Conservation (phyloP, 306 rosid genomes). For the Pterocarpus macrocarpus region DNA sequence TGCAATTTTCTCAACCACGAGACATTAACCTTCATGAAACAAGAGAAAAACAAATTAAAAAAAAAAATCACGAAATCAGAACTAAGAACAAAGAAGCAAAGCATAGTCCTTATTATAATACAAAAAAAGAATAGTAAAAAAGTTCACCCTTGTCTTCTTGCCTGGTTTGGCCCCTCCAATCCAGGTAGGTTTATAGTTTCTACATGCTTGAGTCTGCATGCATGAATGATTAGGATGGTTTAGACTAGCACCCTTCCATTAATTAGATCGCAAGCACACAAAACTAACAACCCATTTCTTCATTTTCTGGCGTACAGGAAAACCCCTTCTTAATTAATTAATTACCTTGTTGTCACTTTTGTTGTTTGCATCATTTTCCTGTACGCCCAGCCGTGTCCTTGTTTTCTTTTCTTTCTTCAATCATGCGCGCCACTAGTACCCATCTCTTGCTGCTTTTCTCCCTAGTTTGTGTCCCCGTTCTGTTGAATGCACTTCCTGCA, state of each 20-base stretch:
- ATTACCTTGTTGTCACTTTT: neutral
- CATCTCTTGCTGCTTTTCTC: neutral
- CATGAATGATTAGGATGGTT: slow-evolving; percentile 4
- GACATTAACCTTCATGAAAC: slow-evolving; percentile 6
- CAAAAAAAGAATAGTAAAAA: neutral
- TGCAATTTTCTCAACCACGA: slow-evolving; percentile 30
- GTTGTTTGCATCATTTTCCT: slow-evolving; percentile 33
- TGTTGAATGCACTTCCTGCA: slow-evolving; percentile 37
- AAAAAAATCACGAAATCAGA: neutral
- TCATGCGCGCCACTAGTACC: neutral
- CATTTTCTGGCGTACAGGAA: slow-evolving; percentile 47
- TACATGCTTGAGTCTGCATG: neutral
- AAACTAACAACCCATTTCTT: slow-evolving; percentile 9
- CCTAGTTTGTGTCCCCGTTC: neutral
- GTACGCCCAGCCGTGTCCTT: slow-evolving; percentile 42
- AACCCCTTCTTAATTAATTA: neutral
- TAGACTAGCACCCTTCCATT: too few relatives aligned
- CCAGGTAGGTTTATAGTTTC: slow-evolving; percentile 43
- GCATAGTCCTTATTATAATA: neutral
- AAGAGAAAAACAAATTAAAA: too few relatives aligned
- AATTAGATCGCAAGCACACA: slow-evolving; percentile 1
- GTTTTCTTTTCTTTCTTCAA: neutral
- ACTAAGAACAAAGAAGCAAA: neutral
- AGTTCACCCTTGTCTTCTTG: slow-evolving; percentile 7
- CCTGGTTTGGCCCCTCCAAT: slow-evolving; percentile 58